A percentile compares a stretch with the other conserved stretches of the same genome.
phyloP scores from a whole-genome alignment of 2,329 filamentous ascomycete genomes.

The Annulohypoxylon truncatum region DNA sequence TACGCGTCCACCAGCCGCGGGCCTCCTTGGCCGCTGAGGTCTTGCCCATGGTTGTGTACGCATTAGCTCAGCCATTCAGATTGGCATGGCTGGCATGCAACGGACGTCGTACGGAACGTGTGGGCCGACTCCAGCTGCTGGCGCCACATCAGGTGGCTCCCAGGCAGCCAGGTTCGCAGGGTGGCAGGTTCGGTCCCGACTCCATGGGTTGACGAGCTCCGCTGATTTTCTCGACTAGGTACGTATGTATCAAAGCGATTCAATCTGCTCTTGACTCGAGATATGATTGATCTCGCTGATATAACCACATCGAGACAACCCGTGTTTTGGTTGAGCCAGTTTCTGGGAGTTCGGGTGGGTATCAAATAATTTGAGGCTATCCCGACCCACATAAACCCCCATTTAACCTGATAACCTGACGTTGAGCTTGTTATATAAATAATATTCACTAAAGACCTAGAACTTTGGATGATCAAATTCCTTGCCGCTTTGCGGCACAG shows the following conservation, averaged over 20 bases:
- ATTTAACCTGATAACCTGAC: not conserved
- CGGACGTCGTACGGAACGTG: not conserved
- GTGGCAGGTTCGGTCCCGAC: not conserved
- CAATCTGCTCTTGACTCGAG: not conserved
- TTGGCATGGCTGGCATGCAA: not conserved
- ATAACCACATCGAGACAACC: not conserved
- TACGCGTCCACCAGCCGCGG: not conserved
- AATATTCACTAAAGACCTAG: not conserved
- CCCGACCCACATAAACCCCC: slow-evolving; percentile 3
- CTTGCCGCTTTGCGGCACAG: not conserved
- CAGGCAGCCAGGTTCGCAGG: too few relatives aligned
- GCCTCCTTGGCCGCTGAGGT: not conserved
- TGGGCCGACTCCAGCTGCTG: not conserved
- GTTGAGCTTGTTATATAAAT: slow-evolving; percentile 3
- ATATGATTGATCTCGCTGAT: not conserved
- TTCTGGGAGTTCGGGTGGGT: not conserved
- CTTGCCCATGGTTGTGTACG: not conserved
- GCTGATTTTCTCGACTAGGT: not conserved
- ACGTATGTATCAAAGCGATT: not conserved
- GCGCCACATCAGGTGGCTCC: not conserved
- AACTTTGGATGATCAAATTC: not conserved
- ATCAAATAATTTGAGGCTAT: slow-evolving; percentile 5
- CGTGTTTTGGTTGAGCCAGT: not conserved
- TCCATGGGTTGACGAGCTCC: not conserved
- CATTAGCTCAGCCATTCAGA: not conserved